phyloP scores from a whole-genome alignment of 1,284 basidiomycete genomes.

The Psilocybe mexicana region DNA sequence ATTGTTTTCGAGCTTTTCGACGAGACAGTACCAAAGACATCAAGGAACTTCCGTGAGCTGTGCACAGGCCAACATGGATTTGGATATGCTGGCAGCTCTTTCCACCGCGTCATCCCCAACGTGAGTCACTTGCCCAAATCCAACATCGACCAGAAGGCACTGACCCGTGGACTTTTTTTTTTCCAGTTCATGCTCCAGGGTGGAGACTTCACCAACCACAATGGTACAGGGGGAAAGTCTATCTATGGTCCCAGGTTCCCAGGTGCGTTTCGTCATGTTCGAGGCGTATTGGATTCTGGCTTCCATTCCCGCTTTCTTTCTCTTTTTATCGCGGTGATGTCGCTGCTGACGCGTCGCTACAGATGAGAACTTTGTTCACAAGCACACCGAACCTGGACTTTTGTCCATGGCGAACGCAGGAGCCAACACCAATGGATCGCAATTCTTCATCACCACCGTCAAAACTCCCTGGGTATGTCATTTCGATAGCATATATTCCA shows the following conservation, averaged over 20 bases:
- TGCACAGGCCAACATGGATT: slow-evolving; percentile 80
- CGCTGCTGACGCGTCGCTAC: not conserved
- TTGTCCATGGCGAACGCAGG: slow-evolving; percentile 92
- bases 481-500: not conserved
- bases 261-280: slow-evolving; percentile 43
- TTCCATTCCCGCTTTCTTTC: not conserved
- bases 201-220: slow-evolving; percentile 70
- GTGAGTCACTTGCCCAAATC: slow-evolving; percentile 16
- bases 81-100: slow-evolving; percentile 64
- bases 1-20: slow-evolving; percentile 77
- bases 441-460: slow-evolving; percentile 90
- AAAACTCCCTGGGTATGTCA: slow-evolving; percentile 59
- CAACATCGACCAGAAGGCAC: no score
- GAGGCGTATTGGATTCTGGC: not conserved
- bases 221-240: slow-evolving; percentile 88
- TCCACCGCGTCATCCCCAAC: slow-evolving; percentile 84
- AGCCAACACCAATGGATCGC: slow-evolving; percentile 71
- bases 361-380: slow-evolving; percentile 88
- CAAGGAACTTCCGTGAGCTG: slow-evolving; percentile 79
- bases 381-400: slow-evolving; percentile 79
- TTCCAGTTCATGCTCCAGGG: slow-evolving; percentile 86
- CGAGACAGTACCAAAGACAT: slow-evolving; percentile 69
- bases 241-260: slow-evolving; percentile 87
- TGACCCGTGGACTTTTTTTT: not conserved
- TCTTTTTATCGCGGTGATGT: not conserved